Evolutionary conservation across 148 eudicot genomes (phyloP).

Genomic region (Nyssa sinensis): DNA sequence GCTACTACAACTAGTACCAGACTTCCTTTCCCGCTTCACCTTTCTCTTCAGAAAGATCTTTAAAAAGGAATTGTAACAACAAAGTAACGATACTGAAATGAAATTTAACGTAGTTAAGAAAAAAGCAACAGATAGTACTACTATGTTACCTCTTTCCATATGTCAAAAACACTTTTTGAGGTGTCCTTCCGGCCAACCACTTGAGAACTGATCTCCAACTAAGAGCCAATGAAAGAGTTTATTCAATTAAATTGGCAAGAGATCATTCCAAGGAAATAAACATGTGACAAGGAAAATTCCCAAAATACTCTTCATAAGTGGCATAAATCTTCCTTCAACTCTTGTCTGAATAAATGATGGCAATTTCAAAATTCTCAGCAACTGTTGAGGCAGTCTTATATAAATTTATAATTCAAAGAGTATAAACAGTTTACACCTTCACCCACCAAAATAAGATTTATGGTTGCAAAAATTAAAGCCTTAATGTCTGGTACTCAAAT

Average conservation of each 20-base stretch:
- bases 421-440: background rate
- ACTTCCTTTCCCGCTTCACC: constrained; percentile 47
- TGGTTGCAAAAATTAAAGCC: background rate
- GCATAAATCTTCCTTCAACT: background rate
- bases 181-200: constrained; percentile 91
- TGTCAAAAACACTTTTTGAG: constrained; percentile 76
- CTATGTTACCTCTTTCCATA: constrained; percentile 85
- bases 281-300: background rate
- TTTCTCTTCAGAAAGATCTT: constrained; percentile 88
- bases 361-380: no score
- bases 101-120: background rate
- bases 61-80: constrained; percentile 7
- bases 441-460: background rate
- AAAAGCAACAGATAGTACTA: constrained; percentile 1
- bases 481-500: background rate
- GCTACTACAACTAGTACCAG: constrained; percentile 24
- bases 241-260: constrained; percentile 12
- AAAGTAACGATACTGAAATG: background rate
- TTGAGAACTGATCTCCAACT: constrained; percentile 77
- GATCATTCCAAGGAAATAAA: background rate
- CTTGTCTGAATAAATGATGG: background rate
- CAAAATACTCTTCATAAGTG: constrained; percentile 2
- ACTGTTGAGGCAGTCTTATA: background rate
- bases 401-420: background rate
- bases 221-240: constrained; percentile 13